Conservation (phyloP, 768 basidiomycete species). For the Russula dissimulans region DNA sequence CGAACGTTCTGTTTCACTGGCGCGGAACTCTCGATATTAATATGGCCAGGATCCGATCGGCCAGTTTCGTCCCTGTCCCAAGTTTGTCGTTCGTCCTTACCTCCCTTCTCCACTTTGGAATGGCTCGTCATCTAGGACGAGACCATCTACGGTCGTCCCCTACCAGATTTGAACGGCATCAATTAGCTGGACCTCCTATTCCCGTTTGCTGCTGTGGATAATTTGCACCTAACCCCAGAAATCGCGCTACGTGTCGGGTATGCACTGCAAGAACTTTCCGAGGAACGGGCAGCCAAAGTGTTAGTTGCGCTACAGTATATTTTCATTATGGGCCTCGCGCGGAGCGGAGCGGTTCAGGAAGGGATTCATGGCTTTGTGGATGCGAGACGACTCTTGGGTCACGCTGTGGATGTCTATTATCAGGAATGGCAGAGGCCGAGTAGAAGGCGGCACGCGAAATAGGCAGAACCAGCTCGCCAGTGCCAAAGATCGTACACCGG, state of each 20-base stretch:
- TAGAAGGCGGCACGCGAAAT: no score
- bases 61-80: not conserved
- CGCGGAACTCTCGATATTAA: no score
- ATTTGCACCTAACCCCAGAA: not conserved
- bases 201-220: not conserved
- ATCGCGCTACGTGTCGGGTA: not conserved
- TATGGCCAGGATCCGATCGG: not conserved
- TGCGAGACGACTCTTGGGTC: not conserved
- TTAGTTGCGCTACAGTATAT: not conserved
- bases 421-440: no score
- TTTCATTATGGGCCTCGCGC: not conserved
- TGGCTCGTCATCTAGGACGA: not conserved
- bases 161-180: no score
- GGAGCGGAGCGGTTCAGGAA: not conserved
- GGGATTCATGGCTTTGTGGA: not conserved
- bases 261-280: not conserved
- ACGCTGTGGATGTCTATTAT: not conserved
- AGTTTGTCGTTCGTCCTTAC: not conserved
- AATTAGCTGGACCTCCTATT: not conserved
- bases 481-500: no score
- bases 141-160: no score
- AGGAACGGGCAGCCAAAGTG: not conserved
- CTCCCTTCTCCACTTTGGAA: not conserved
- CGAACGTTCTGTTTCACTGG: not conserved
- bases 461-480: no score